A percentile compares a stretch with the other conserved stretches of the same genome.
These are phyloP conservation scores for Pythium insidiosum DNA, from an alignment of 352 stramenopile species.

Conservation along the genomic window DNA sequence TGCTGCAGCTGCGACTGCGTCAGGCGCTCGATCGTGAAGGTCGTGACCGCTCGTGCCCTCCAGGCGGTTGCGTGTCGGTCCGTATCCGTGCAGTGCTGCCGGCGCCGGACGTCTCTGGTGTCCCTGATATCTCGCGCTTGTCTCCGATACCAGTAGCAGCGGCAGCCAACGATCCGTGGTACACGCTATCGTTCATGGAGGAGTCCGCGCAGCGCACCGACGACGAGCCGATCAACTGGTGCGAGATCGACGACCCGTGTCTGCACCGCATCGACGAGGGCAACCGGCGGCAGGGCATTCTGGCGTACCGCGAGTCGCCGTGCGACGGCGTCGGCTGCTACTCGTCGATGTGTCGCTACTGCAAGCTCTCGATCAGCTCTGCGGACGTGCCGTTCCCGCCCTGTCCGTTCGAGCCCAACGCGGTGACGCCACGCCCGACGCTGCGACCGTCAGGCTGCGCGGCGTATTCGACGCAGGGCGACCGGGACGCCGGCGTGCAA, in stretches of 20 bases:
- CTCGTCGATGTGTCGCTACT: slow-evolving; percentile 23
- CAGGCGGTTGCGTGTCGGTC: slow-evolving; percentile 15
- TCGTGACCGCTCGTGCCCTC: slow-evolving; percentile 9
- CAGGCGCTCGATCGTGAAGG: slow-evolving; percentile 7
- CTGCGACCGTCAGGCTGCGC: not conserved
- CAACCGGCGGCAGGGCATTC: slow-evolving; percentile 21
- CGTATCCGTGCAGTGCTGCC: slow-evolving; percentile 11
- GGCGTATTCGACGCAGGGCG: slow-evolving; percentile 1
- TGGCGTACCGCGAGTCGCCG: slow-evolving; percentile 17
- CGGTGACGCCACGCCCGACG: not conserved
- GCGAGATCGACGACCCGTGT: slow-evolving; percentile 22
- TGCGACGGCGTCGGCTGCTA: slow-evolving; percentile 27
- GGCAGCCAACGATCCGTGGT: slow-evolving; percentile 3
- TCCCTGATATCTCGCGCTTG: not conserved
- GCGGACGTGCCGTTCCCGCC: slow-evolving; percentile 18
- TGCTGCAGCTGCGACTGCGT: slow-evolving; percentile 14
- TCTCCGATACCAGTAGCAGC: not conserved
- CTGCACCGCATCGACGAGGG: slow-evolving; percentile 22
- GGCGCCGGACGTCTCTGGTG: slow-evolving; percentile 5
- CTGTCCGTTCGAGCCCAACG: slow-evolving; percentile 23
- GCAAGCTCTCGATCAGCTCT: slow-evolving; percentile 21
- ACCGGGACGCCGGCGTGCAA: slow-evolving; percentile 4
- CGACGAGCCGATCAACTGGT: slow-evolving; percentile 19
- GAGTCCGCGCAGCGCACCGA: slow-evolving; percentile 2
- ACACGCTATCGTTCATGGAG: not conserved